Base-by-base conservation (phyloP, 208 protist genomes). In the Trypanosoma grayi region DNA sequence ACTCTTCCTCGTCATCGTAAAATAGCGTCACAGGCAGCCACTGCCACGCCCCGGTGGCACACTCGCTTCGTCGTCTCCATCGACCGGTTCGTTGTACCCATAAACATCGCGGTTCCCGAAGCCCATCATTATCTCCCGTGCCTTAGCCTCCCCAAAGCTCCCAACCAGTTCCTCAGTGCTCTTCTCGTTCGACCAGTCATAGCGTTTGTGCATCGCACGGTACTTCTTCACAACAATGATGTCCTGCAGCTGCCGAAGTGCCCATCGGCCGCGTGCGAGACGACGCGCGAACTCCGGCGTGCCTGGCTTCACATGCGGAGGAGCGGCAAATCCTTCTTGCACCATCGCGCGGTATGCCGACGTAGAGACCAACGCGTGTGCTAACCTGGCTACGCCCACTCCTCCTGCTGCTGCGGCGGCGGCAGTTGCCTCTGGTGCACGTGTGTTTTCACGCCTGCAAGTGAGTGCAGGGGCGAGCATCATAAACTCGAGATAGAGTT, bases 401-500 rank as follows among this genome's bases (percentile, higher is more conserved):
- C n/a, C 10, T 43, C 39, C 39, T 14, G 3, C 39, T 43, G 39
- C 10, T 43, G 39, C 3, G 6, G 10, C 39, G 4, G 39, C 39
- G 20, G 4, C 10, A 14, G 11, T n/a, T 22, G 6, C 6, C 10
- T 10, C 14, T 14, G 36, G 36, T 47, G 52, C 62, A 47, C 13
- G 52, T 18, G 0, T n/a, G 24, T 0, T 25, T 5, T 13, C 41
- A 39, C 40, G 16, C 27, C 56, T 46, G 2, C 69, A 50, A 24
- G 63, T 56, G 0, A 75, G 9, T 2, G 57, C 44, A 22, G 84
- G 70, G 1, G 76, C 54, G 25, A 87, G 72, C n/a, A 81, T 64
- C 71, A 90, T 77, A 50, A 90, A 87, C 52, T 90, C 83, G 2
- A 87, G 39, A 34, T 90, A 90, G 10, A 87, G 75, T 40, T 79